phyloP scores from a whole-genome alignment of 768 basidiomycete species.

The Coprinopsis strossmayeri region DNA sequence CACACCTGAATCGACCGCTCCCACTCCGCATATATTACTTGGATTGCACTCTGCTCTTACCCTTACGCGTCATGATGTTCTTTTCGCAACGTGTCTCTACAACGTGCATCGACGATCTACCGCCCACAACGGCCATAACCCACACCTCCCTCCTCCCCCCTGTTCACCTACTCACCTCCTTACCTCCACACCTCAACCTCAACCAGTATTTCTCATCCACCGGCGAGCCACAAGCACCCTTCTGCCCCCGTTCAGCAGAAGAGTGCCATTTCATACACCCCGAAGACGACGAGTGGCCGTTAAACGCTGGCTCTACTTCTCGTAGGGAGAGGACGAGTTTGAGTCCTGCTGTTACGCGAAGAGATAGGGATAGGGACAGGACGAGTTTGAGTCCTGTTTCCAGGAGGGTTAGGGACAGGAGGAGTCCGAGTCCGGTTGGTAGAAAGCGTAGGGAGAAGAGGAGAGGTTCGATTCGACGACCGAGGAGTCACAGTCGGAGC shows the following conservation, averaged over 20 bases:
- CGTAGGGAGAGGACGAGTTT: neutral
- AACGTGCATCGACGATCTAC: too few relatives aligned
- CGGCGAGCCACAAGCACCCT: neutral
- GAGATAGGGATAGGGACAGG: neutral
- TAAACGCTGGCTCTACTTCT: too few relatives aligned
- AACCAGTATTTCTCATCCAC: neutral
- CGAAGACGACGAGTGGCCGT: neutral
- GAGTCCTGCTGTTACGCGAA: neutral
- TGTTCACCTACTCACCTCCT: neutral
- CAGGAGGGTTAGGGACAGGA: neutral
- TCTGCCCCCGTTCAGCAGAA: neutral
- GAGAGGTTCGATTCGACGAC: too few relatives aligned
- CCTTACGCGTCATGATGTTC: too few relatives aligned
- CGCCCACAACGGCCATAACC: too few relatives aligned
- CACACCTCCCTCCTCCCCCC: too few relatives aligned
- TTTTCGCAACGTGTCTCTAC: too few relatives aligned
- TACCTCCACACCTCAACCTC: neutral
- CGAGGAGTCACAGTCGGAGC: neutral
- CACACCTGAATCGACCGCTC: too few relatives aligned
- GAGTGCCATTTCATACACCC: neutral
- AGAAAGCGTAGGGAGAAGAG: neutral
- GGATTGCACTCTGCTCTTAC: too few relatives aligned
- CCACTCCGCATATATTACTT: too few relatives aligned
- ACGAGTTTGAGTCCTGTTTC: too few relatives aligned
- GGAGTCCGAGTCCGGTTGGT: neutral